Conservation (phyloP, 257 asterid species). For the Scutellaria baicalensis region DNA sequence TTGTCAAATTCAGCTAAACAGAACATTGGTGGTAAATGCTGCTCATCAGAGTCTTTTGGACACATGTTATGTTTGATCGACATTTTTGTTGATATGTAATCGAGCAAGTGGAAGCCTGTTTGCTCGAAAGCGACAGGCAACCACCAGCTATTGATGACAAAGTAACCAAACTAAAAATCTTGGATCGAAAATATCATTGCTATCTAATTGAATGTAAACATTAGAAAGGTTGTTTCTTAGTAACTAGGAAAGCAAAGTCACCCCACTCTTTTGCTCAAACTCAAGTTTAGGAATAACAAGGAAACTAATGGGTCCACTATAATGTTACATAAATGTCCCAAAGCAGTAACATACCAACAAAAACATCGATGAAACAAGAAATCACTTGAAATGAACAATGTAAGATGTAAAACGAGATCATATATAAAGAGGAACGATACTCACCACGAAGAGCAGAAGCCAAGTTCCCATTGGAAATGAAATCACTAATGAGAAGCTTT, state of each 20-base stretch:
- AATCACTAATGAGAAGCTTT: constrained; percentile 94
- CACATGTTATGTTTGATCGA: too few relatives aligned
- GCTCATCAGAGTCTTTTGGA: too few relatives aligned
- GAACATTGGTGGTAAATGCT: too few relatives aligned
- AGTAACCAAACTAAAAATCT: constrained; percentile 13
- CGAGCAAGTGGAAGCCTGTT: background rate
- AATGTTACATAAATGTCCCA: background rate
- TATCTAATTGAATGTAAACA: background rate
- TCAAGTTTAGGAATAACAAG: background rate
- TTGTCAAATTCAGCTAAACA: background rate
- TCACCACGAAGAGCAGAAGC: constrained; percentile 85
- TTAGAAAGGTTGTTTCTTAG: constrained; percentile 1
- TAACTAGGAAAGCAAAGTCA: constrained; percentile 3
- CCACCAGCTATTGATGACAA: constrained; percentile 8
- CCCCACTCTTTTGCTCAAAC: background rate
- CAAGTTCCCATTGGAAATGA: constrained; percentile 79
- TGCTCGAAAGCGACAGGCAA: background rate
- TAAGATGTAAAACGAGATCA: background rate
- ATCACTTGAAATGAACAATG: constrained; percentile 1
- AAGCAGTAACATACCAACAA: background rate
- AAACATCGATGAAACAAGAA: background rate
- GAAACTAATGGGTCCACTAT: constrained; percentile 9
- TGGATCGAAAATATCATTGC: background rate
- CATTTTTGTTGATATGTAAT: too few relatives aligned
- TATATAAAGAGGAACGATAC: constrained; percentile 5